Conservation (phyloP, 371 early-diverging fungal genomes). For the Mucor piriformis region DNA sequence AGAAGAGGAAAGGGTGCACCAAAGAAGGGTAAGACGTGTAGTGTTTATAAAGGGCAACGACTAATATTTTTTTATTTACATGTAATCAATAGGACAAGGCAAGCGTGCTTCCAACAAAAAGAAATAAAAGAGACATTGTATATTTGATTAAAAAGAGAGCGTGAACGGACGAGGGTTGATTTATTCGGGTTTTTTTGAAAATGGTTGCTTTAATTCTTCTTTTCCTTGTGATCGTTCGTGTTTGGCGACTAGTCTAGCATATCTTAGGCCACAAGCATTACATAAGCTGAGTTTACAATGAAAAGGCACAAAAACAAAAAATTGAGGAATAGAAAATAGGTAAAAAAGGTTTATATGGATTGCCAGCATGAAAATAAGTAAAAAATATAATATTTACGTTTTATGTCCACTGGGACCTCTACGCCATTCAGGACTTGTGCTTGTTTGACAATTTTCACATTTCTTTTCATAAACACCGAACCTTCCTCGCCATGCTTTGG, state of each 20-base stretch:
- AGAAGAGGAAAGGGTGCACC: slow-evolving; percentile 84
- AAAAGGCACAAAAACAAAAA: neutral
- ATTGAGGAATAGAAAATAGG: neutral
- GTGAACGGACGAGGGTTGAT: too few relatives aligned
- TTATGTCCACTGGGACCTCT: slow-evolving; percentile 76
- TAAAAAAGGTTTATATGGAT: neutral
- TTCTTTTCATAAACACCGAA: slow-evolving; percentile 21
- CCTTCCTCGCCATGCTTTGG: slow-evolving; percentile 9
- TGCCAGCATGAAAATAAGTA: too few relatives aligned
- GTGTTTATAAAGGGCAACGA: too few relatives aligned
- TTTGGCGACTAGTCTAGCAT: slow-evolving; percentile 69
- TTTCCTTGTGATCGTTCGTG: slow-evolving; percentile 23
- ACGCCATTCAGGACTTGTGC: slow-evolving; percentile 67
- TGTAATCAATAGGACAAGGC: slow-evolving; percentile 54
- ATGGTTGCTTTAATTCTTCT: slow-evolving; percentile 1
- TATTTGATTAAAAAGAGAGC: too few relatives aligned
- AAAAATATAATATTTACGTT: slow-evolving; percentile 68
- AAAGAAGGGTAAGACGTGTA: slow-evolving; percentile 68
- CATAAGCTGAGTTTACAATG: slow-evolving; percentile 53
- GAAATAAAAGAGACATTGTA: slow-evolving; percentile 44
- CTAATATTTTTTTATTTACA: neutral
- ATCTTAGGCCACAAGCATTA: slow-evolving; percentile 80
- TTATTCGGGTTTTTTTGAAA: neutral
- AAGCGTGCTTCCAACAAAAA: slow-evolving; percentile 67
- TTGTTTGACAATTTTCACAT: slow-evolving; percentile 26